Evolutionary conservation across 306 rosid genomes (phyloP).

Genomic region (Quercus gilva): DNA sequence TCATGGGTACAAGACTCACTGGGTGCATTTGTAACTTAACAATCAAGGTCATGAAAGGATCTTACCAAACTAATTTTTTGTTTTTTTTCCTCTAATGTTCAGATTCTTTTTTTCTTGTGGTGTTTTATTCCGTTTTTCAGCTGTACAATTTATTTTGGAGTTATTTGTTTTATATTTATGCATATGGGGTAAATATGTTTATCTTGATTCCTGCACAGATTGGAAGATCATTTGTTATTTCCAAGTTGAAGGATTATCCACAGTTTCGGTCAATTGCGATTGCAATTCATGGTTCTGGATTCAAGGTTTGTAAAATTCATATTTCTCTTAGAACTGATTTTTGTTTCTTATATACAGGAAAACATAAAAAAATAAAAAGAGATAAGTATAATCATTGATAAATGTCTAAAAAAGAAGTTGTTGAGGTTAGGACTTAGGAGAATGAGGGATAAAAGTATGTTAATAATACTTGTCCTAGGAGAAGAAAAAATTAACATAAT

Average conservation of each 20-base stretch:
- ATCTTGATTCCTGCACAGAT: slow-evolving; percentile 52
- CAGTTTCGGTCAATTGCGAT: slow-evolving; percentile 80
- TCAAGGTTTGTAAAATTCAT: slow-evolving; percentile 61
- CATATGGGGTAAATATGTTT: not conserved
- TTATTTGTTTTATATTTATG: not conserved
- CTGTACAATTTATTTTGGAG: slow-evolving; percentile 11
- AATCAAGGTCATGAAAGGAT: not conserved
- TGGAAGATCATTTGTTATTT: slow-evolving; percentile 83
- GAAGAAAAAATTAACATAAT: no score
- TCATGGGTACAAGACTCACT: no score
- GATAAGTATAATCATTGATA: no score
- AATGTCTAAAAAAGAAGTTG: no score
- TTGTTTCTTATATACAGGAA: not conserved
- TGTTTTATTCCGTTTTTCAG: not conserved
- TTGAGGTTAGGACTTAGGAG: no score
- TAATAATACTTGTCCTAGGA: no score
- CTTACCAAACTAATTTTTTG: not conserved
- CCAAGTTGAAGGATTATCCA: slow-evolving; percentile 94
- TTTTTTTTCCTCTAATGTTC: not conserved
- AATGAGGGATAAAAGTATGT: no score
- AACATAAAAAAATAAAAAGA: no score
- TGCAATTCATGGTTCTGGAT: slow-evolving; percentile 80
- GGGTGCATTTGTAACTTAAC: no score
- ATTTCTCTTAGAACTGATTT: slow-evolving; percentile 4
- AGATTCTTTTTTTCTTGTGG: slow-evolving; percentile 3